These are phyloP conservation scores for Claviceps maximensis DNA, from an alignment of 2,329 filamentous ascomycete species.

Conservation along the genomic window DNA sequence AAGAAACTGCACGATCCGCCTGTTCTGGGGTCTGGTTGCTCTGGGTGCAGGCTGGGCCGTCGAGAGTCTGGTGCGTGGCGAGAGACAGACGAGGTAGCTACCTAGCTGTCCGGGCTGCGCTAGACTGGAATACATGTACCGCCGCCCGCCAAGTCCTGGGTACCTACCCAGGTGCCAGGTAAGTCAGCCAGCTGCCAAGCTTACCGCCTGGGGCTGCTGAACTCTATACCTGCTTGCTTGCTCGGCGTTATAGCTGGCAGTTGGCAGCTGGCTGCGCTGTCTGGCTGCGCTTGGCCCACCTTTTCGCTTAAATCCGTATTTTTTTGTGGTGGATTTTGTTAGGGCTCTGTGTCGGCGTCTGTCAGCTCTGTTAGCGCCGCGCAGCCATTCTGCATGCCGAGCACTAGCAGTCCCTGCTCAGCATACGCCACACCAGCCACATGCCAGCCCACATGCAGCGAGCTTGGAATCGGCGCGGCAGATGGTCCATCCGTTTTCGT, in stretches of 20 bases:
- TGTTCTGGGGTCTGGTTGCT: not conserved
- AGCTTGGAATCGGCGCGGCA: not conserved
- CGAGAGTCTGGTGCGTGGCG: not conserved
- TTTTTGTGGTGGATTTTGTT: conserved; percentile 14
- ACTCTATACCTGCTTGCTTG: not conserved
- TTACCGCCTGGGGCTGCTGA: no score
- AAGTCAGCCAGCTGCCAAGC: no score
- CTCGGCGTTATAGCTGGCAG: not conserved
- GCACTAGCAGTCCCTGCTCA: not conserved
- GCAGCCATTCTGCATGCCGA: not conserved
- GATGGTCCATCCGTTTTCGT: not conserved
- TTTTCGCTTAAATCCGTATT: conserved; percentile 12
- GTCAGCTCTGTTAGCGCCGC: not conserved
- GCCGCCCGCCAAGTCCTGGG: no score
- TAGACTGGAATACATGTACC: no score
- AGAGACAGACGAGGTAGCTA: no score
- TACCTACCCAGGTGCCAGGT: no score
- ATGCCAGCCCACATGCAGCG: not conserved
- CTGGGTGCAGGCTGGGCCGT: not conserved
- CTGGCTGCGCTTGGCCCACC: conserved; percentile 2
- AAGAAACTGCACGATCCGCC: conserved; percentile 11
- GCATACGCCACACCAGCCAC: not conserved
- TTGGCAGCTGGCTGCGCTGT: not conserved
- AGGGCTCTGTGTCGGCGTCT: conserved; percentile 11
- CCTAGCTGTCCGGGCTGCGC: no score